Base-by-base conservation (phyloP, 257 asterid genomes). In the Echites panduratus region DNA sequence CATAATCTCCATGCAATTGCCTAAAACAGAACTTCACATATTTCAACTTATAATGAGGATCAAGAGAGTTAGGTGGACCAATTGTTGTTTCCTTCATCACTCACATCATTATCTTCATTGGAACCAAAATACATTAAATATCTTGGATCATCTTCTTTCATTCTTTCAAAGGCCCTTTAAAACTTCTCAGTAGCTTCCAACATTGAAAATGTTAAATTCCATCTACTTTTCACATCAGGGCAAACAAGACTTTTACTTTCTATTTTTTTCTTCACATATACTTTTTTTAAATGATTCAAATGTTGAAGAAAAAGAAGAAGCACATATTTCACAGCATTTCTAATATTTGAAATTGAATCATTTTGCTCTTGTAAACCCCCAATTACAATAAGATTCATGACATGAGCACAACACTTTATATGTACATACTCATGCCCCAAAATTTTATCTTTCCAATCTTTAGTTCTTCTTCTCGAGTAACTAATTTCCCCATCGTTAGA, bases 31-130 rank as follows among this genome's bases (percentile, higher is more conserved):
- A 64, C 29, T 61, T 29, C 58, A 71, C 45, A 66, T 47, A 53
- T 47, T 54, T 35, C 29, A 72, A 8, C 3, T 72, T 77, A 12
- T 48, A 64, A 4, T 73, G 62, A 10, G 64, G 77, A 77, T 71
- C 81, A 16, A 72, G 45, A 32, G 1, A 32, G 38, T 1, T 32
- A 32, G 38, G 38, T 32, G 38, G 38, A 32, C 38, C 38, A 32
- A 32, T 32, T 32, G 38, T 3, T 32, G 38, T 32, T 32, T 32
- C 2, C 38, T 32, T 32, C 38, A 32, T 32, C 38, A n/a, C 24
- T 53, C 13, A 26, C n/a, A 38, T 26, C 57, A 26, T 61, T 65
- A 52, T 76, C 73, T 2, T 70, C 75, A 65, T 40, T 49, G 35
- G 13, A 3, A 29, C 3, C 38, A 66, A 66, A 66, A 11, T 26